Percentiles rank a stretch among this genome's conserved stretches.
Evolutionary conservation across 192 early-diverging fungal genomes (phyloP).

Genomic region (Thamnidium elegans): DNA sequence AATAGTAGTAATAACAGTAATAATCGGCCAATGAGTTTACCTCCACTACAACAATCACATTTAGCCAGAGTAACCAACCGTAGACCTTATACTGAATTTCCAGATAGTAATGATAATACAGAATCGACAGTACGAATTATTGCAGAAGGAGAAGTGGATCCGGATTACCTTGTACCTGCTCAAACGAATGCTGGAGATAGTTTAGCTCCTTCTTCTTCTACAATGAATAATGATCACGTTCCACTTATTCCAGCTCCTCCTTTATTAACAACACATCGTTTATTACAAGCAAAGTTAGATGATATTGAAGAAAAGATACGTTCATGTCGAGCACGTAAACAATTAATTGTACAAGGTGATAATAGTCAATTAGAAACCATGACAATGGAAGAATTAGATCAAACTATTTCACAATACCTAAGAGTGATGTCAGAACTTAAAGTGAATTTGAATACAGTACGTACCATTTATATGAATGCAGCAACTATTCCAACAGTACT

Average conservation of each 20-base stretch:
- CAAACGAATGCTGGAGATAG: slow-evolving; percentile 49
- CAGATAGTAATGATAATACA: slow-evolving; percentile 4
- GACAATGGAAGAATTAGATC: slow-evolving; percentile 42
- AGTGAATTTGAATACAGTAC: slow-evolving; percentile 50
- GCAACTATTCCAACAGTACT: slow-evolving; percentile 53
- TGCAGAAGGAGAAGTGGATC: slow-evolving; percentile 54
- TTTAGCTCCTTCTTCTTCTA: slow-evolving; percentile 30
- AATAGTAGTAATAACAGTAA: not conserved
- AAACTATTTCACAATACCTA: slow-evolving; percentile 43
- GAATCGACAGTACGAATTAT: slow-evolving; percentile 26
- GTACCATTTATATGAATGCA: slow-evolving; percentile 49
- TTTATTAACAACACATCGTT: slow-evolving; percentile 47
- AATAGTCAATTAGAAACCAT: slow-evolving; percentile 5
- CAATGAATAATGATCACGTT: slow-evolving; percentile 49
- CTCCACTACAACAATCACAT: not conserved
- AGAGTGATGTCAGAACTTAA: slow-evolving; percentile 45
- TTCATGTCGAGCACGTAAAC: slow-evolving; percentile 27
- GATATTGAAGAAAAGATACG: slow-evolving; percentile 37
- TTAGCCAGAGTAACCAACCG: not conserved
- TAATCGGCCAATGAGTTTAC: slow-evolving; percentile 12
- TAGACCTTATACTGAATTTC: slow-evolving; percentile 10
- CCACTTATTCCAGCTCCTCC: slow-evolving; percentile 58
- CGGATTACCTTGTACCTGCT: slow-evolving; percentile 52
- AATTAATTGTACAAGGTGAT: not conserved
- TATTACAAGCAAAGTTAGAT: slow-evolving; percentile 44